Base-by-base conservation (phyloP, 2,329 filamentous ascomycete genomes). In the Cytospora mali region DNA sequence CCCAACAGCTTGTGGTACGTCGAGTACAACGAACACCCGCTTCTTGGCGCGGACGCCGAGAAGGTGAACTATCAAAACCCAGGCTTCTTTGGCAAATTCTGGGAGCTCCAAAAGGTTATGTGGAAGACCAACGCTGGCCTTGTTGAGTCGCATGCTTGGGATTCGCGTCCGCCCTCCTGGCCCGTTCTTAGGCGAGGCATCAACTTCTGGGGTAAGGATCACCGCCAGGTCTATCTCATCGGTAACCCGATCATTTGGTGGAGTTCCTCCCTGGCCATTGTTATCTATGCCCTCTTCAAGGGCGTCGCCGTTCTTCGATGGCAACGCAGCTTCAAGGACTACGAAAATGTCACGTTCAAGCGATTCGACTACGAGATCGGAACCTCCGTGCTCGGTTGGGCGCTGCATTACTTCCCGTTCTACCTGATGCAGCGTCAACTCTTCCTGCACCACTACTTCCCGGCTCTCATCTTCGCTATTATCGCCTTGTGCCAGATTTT, bases 1-100 rank as follows among this genome's bases (percentile, higher is more conserved):
- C 95, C 95, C 61, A 99, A 99, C 84, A 97, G 93, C 71, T 79
- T 99, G 69, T 99, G 95, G 95, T 98, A 97, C 72, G 82, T 99
- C 66, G 95, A 99, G 77, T 86, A 87, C 68, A 99, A 99, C 75
- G 84, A 88, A 65, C 95, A 98, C 72, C 91, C 93, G 13, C 80
- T 85, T 71, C 84, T 97, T 58, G 86, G 86, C 25, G 82, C 83
- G 2, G 83, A 89, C 67, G 88, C 92, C 16, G 95, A 98, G 75
- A 97, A 92, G 80, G 94, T 97, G 77, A 99, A 98, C 79, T 99
- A 99, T 79, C 87, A 86, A 71, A 89, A 93, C 70, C 95, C 94
- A 16, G 93, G 94, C 29, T 99, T 99, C 85, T 88, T 99, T 66
- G 92, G 92, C 72, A 99, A 99, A 76, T 99, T 99, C 81, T 93